These are phyloP conservation scores for Coemansia sp. DNA, from an alignment of 192 early-diverging fungal species.

Conservation along the genomic window DNA sequence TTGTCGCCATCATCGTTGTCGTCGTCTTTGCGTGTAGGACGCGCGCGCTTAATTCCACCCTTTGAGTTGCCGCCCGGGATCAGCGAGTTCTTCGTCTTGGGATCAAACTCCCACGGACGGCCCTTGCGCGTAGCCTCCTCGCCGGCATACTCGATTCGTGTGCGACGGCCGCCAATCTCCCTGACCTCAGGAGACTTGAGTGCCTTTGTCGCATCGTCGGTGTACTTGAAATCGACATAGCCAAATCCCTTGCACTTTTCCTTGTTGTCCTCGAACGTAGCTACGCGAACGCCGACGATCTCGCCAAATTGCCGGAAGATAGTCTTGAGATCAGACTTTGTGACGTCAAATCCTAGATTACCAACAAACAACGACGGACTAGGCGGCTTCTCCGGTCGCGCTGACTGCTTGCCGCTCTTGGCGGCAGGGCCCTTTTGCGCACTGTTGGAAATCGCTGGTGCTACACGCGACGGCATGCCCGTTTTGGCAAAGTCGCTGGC, in stretches of 20 bases:
- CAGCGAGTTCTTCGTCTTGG: constrained; percentile 23
- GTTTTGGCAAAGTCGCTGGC: constrained; percentile 62
- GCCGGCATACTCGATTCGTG: constrained; percentile 68
- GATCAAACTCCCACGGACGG: constrained; percentile 61
- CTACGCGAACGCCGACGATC: constrained; percentile 66
- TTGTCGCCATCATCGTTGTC: constrained; percentile 30
- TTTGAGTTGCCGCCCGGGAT: not conserved
- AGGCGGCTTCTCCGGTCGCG: constrained; percentile 34
- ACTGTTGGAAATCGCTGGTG: not conserved
- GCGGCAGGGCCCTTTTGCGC: constrained; percentile 9
- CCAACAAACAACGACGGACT: constrained; percentile 69
- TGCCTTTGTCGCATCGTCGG: constrained; percentile 63
- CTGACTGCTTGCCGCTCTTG: not conserved
- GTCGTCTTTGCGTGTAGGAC: constrained; percentile 24
- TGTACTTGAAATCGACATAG: constrained; percentile 65
- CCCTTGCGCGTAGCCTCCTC: constrained; percentile 65
- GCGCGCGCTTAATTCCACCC: constrained; percentile 1
- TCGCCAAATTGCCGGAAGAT: constrained; percentile 62
- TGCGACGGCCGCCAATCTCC: constrained; percentile 57
- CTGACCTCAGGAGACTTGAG: constrained; percentile 58
- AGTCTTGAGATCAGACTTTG: constrained; percentile 51
- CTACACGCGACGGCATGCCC: constrained; percentile 47
- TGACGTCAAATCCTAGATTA: constrained; percentile 63
- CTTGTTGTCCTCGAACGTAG: constrained; percentile 68
- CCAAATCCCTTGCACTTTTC: constrained; percentile 78